A percentile compares a stretch with the other conserved stretches of the same genome.
Evolutionary conservation across 2,329 filamentous ascomycete species (phyloP).

Genomic region (Laburnicola sp.): DNA sequence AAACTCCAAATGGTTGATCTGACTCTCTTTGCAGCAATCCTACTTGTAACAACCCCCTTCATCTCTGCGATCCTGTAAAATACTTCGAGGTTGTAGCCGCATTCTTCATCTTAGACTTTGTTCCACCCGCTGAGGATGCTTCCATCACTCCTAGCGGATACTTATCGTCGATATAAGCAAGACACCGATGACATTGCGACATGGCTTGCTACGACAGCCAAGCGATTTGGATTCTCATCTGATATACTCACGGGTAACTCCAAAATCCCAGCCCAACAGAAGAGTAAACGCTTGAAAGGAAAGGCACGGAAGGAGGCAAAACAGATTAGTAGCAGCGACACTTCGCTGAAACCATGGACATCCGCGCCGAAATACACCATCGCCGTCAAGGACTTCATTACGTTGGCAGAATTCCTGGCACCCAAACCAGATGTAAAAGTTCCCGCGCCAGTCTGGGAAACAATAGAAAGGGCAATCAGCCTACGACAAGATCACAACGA

Average conservation of each 20-base stretch:
- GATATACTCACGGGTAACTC: constrained; percentile 1
- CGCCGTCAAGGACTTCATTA: constrained; percentile 44
- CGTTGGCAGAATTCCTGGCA: constrained; percentile 44
- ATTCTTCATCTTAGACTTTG: too few relatives aligned
- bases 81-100: too few relatives aligned
- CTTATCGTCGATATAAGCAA: constrained; percentile 11
- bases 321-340: neutral
- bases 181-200: constrained; percentile 13
- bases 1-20: too few relatives aligned
- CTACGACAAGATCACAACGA: neutral
- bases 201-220: constrained; percentile 15
- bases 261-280: neutral
- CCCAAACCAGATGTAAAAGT: constrained; percentile 1
- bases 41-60: too few relatives aligned
- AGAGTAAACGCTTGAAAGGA: constrained; percentile 12
- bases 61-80: too few relatives aligned
- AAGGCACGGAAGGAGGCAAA: constrained; percentile 13
- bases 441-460: neutral
- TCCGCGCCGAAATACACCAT: constrained; percentile 37
- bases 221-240: constrained; percentile 9
- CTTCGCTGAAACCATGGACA: neutral
- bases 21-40: too few relatives aligned
- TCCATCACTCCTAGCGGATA: constrained; percentile 6
- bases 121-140: neutral
- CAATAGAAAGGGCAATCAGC: constrained; percentile 3